Evolutionary conservation across 2,329 filamentous ascomycete species (phyloP).

Genomic region (Aurifilum marmelostoma): DNA sequence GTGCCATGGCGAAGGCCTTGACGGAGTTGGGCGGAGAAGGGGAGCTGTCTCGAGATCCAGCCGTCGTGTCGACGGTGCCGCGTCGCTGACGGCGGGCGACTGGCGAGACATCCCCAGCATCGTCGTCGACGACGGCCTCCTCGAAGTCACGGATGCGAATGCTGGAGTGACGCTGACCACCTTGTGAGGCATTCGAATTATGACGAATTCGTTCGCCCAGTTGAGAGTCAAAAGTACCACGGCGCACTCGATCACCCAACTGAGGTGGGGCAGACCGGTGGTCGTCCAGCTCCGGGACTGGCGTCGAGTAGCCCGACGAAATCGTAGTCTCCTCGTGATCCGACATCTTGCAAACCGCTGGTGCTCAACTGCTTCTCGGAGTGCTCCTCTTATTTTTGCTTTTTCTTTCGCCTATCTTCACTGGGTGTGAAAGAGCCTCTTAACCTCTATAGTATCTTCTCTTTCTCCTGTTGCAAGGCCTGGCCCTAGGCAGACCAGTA

Average conservation of each 20-base stretch:
- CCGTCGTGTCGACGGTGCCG: constrained; percentile 59
- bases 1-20: constrained; percentile 92
- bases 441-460: not conserved
- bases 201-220: constrained; percentile 53
- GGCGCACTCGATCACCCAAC: constrained; percentile 58
- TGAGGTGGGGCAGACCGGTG: constrained; percentile 68
- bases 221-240: constrained; percentile 75
- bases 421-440: not conserved
- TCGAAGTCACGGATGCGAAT: constrained; percentile 78
- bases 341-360: constrained; percentile 62
- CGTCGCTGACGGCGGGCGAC: constrained; percentile 52
- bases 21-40: constrained; percentile 90
- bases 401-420: not conserved
- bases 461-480: constrained; percentile 9
- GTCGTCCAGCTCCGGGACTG: constrained; percentile 82
- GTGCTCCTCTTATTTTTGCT: not conserved
- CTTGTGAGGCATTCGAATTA: constrained; percentile 38
- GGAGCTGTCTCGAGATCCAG: constrained; percentile 69
- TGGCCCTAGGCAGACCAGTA: constrained; percentile 23
- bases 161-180: constrained; percentile 46
- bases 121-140: constrained; percentile 80
- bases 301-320: constrained; percentile 69
- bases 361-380: not conserved
- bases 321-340: constrained; percentile 61
- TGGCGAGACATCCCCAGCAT: constrained; percentile 54